Evolutionary conservation across 2,329 filamentous ascomycete species (phyloP).

Genomic region (Verticillium tricorpus): DNA sequence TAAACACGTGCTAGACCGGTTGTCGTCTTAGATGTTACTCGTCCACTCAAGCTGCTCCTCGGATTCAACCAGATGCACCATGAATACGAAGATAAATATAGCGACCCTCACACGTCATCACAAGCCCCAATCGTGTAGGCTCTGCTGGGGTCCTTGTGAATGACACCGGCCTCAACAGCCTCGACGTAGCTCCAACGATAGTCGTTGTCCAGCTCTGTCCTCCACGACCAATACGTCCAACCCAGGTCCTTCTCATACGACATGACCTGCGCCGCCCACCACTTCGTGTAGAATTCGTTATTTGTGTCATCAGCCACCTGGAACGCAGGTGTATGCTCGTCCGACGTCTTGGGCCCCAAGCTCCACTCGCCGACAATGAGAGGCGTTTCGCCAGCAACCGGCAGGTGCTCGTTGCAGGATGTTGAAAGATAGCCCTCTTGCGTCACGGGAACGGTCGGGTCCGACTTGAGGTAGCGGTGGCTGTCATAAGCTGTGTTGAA

Average conservation of each 20-base stretch:
- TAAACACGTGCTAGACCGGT: no score
- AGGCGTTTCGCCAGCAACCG: slow-evolving; percentile 31
- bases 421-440: slow-evolving; percentile 45
- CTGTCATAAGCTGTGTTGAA: slow-evolving; percentile 49
- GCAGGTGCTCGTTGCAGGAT: slow-evolving; percentile 44
- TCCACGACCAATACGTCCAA: slow-evolving; percentile 61
- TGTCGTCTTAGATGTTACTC: no score
- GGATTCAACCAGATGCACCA: no score
- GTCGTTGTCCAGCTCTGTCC: slow-evolving; percentile 27
- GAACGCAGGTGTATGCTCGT: slow-evolving; percentile 31
- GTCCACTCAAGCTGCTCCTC: no score
- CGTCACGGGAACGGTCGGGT: slow-evolving; percentile 32
- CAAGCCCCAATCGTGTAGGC: no score
- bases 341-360: slow-evolving; percentile 42
- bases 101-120: neutral
- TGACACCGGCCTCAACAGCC: neutral
- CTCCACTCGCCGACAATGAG: slow-evolving; percentile 57
- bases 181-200: slow-evolving; percentile 21
- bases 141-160: neutral
- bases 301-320: slow-evolving; percentile 18
- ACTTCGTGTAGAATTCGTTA: slow-evolving; percentile 47
- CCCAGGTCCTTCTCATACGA: slow-evolving; percentile 49
- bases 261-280: slow-evolving; percentile 52
- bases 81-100: neutral
- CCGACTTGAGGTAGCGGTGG: slow-evolving; percentile 56